Evolutionary conservation across 306 rosid species (phyloP).

Genomic region (Lathyrus oleraceus): DNA sequence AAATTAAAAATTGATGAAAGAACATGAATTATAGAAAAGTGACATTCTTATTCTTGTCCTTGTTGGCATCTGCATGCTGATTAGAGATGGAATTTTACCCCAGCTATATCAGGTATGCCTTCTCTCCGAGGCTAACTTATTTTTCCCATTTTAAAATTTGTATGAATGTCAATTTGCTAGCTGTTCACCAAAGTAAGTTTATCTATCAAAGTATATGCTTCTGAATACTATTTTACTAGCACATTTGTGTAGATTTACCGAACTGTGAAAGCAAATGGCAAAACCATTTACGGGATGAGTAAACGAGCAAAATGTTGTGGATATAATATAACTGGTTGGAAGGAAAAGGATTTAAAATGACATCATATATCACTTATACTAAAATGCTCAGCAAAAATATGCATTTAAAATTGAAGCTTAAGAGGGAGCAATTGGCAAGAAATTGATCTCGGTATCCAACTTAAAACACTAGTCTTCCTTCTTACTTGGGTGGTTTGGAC

Average conservation of each 20-base stretch:
- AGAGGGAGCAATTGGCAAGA: background rate
- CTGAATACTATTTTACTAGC: background rate
- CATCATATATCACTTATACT: conserved; percentile 12
- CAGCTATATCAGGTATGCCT: conserved; percentile 79
- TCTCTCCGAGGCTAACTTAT: conserved; percentile 30
- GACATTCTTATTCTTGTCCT: conserved; percentile 84
- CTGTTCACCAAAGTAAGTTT: conserved; percentile 11
- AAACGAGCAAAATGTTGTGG: background rate
- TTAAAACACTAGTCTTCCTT: background rate
- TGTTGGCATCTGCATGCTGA: conserved; percentile 88
- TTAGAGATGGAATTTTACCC: conserved; percentile 95
- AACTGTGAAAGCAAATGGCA: background rate
- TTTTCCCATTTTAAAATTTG: conserved; percentile 2
- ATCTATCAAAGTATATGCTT: conserved; percentile 17
- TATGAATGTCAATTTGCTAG: conserved; percentile 18
- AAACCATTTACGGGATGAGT: conserved; percentile 10
- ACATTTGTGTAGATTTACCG: conserved; percentile 7
- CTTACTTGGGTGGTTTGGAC: background rate
- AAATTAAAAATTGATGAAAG: conserved; percentile 76
- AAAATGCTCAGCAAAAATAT: background rate
- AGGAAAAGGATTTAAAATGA: conserved; percentile 10
- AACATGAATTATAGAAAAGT: conserved; percentile 54
- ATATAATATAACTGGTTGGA: conserved; percentile 14
- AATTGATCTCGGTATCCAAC: background rate
- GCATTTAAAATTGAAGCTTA: background rate